Conservation (phyloP, 73 alveolate species). For the Paramecium bursaria region DNA sequence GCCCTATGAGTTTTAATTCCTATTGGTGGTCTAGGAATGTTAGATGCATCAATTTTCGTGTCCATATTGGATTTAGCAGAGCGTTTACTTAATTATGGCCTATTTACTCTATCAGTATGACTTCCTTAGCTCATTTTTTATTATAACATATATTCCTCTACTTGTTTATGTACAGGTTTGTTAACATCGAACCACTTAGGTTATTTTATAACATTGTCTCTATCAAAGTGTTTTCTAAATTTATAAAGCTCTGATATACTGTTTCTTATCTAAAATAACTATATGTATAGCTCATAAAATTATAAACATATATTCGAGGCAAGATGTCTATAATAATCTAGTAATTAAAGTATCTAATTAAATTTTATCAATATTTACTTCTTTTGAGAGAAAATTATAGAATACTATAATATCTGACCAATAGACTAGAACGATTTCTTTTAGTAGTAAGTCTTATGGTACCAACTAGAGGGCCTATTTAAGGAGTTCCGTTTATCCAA, state of each 20-base stretch:
- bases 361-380: not conserved
- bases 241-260: conserved; percentile 44
- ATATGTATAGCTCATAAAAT: conserved; percentile 42
- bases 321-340: conserved; percentile 53
- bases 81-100: conserved; percentile 9
- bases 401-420: conserved; percentile 58
- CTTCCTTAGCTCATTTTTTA: conserved; percentile 8
- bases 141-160: conserved; percentile 36
- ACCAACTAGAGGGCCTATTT: conserved; percentile 39
- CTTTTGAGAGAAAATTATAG: conserved; percentile 54
- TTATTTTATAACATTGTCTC: conserved; percentile 54
- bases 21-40: not conserved
- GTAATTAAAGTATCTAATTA: conserved; percentile 21
- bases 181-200: conserved; percentile 63
- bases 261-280: conserved; percentile 37
- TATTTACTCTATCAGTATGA: conserved; percentile 27
- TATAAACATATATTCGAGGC: conserved; percentile 49
- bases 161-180: conserved; percentile 59
- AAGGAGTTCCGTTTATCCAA: conserved; percentile 44
- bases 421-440: conserved; percentile 45
- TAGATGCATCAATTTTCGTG: conserved; percentile 11
- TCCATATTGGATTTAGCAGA: conserved; percentile 23
- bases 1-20: conserved; percentile 53
- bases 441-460: conserved; percentile 32
- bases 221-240: conserved; percentile 54